Evolutionary conservation across 2,329 filamentous ascomycete genomes (phyloP).

Genomic region (Dactylellina drechsleri): DNA sequence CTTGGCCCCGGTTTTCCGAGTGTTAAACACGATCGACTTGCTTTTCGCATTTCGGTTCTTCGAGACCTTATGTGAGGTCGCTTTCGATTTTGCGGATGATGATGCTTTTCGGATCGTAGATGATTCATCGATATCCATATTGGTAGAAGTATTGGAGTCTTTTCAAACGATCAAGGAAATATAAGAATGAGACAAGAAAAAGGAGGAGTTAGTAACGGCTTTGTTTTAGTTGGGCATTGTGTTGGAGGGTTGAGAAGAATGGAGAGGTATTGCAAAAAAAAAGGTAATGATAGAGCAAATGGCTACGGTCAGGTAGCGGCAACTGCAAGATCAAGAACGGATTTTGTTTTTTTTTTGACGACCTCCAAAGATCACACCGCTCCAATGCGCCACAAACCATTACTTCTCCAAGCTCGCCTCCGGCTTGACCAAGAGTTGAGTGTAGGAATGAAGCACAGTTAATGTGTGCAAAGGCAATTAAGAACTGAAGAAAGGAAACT

Average conservation of each 20-base stretch:
- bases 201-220: constrained; percentile 52
- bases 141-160: constrained; percentile 50
- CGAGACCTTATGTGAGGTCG: constrained; percentile 32
- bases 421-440: constrained; percentile 22
- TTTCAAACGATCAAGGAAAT: constrained; percentile 53
- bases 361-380: constrained; percentile 47
- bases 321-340: constrained; percentile 52
- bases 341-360: constrained; percentile 15
- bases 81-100: constrained; percentile 34
- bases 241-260: constrained; percentile 46
- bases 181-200: constrained; percentile 50
- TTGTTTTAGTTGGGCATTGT: constrained; percentile 36
- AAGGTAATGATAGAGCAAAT: constrained; percentile 47
- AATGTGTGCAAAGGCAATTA: constrained; percentile 45
- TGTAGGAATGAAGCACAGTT: constrained; percentile 50
- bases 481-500: constrained; percentile 7
- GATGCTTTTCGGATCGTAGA: constrained; percentile 9
- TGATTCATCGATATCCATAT: constrained; percentile 53
- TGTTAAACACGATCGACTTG: constrained; percentile 51
- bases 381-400: constrained; percentile 53
- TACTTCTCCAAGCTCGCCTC: constrained; percentile 48
- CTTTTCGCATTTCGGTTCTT: constrained; percentile 47
- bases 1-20: constrained; percentile 40
- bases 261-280: constrained; percentile 33
- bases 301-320: constrained; percentile 53